These are phyloP conservation scores for Fusarium succisae DNA, from an alignment of 2,329 filamentous ascomycete genomes.

Conservation along the genomic window DNA sequence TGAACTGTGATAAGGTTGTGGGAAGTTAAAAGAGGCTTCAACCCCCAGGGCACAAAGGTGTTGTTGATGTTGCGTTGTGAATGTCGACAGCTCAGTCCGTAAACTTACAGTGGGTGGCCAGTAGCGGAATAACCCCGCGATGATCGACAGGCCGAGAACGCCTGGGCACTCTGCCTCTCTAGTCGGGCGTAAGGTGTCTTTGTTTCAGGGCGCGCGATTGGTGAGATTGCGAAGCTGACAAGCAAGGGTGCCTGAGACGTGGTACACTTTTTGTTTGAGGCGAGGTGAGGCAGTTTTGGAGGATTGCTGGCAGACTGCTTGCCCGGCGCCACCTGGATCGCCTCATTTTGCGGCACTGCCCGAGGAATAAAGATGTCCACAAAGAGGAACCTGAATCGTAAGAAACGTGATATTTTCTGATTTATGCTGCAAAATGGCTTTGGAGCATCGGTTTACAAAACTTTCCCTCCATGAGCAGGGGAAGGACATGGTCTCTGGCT, in stretches of 20 bases:
- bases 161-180: neutral
- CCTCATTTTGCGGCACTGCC: neutral
- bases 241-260: neutral
- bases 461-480: conserved; percentile 10
- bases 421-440: neutral
- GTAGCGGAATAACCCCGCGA: neutral
- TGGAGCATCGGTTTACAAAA: conserved; percentile 5
- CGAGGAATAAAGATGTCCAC: neutral
- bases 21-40: no score
- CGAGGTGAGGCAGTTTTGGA: neutral
- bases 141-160: conserved; percentile 12
- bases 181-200: conserved; percentile 7
- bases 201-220: conserved; percentile 1
- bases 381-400: neutral
- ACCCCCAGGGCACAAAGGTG: no score
- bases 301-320: neutral
- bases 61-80: neutral
- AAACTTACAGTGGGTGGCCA: no score
- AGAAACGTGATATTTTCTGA: no score
- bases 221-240: neutral
- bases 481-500: conserved; percentile 2
- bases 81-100: neutral
- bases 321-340: neutral
- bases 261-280: neutral
- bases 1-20: no score